phyloP scores from a whole-genome alignment of 2,329 filamentous ascomycete species.

The Xylariaceae sp. region DNA sequence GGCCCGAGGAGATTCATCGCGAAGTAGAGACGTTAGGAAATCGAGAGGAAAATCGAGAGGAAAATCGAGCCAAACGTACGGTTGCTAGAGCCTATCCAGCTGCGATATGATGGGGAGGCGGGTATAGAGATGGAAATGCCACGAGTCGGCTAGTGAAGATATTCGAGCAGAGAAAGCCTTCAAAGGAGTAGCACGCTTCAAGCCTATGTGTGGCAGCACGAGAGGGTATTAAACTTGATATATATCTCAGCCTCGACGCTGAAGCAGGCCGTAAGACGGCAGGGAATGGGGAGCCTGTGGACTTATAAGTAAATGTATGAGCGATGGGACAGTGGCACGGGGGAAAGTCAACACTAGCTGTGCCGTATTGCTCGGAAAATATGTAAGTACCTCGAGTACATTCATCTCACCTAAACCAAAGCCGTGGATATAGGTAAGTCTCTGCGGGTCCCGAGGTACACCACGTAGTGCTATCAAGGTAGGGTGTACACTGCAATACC shows the following conservation, averaged over 20 bases:
- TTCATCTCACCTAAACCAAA: constrained; percentile 22
- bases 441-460: constrained; percentile 8
- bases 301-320: constrained; percentile 27
- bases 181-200: constrained; percentile 20
- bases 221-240: constrained; percentile 26
- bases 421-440: constrained; percentile 11
- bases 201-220: constrained; percentile 25
- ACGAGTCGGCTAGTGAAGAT: constrained; percentile 19
- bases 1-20: constrained; percentile 31
- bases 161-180: constrained; percentile 21
- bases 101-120: constrained; percentile 2
- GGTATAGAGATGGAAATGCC: constrained; percentile 9
- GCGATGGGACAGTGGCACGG: constrained; percentile 24
- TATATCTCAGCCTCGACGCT: constrained; percentile 30
- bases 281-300: constrained; percentile 24
- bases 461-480: background rate
- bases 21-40: constrained; percentile 25
- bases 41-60: constrained; percentile 23
- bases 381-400: constrained; percentile 18
- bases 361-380: constrained; percentile 21
- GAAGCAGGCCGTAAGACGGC: constrained; percentile 22
- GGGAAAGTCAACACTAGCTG: constrained; percentile 25
- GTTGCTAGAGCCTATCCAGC: constrained; percentile 9
- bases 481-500: background rate
- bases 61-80: constrained; percentile 24